Conservation (phyloP, 2,329 filamentous ascomycete species). For the Penicillium sp. region DNA sequence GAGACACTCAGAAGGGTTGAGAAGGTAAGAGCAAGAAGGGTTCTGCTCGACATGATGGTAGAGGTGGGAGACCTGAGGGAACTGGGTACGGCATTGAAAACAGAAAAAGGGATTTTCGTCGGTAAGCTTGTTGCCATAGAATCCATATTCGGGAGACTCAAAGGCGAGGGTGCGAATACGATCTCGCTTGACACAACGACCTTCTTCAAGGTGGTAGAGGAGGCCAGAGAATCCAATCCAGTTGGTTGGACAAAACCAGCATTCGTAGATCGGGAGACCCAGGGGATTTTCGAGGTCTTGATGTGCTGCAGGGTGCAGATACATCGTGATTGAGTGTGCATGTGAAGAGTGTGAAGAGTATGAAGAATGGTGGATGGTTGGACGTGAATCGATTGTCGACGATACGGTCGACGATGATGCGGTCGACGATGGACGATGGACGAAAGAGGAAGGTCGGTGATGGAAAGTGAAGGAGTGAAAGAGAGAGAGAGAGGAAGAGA, state of each 20-base stretch:
- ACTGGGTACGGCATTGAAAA: not conserved
- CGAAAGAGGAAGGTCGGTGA: not conserved
- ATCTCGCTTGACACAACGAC: not conserved
- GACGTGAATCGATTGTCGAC: not conserved
- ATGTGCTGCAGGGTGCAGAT: not conserved
- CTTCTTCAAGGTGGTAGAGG: not conserved
- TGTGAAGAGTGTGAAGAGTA: not conserved
- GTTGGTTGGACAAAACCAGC: slow-evolving; percentile 1
- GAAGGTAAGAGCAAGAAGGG: not conserved
- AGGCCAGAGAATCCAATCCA: not conserved
- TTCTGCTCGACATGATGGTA: not conserved
- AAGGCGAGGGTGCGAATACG: slow-evolving; percentile 4
- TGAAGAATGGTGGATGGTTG: not conserved
- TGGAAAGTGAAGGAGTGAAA: not conserved
- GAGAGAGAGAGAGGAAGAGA: not conserved
- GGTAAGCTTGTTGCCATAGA: not conserved
- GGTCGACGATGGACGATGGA: not conserved
- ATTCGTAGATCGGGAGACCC: not conserved
- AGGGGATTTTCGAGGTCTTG: not conserved
- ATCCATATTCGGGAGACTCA: slow-evolving; percentile 2
- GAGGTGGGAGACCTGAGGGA: not conserved
- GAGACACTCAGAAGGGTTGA: not conserved
- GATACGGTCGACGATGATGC: not conserved
- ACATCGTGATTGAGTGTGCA: not conserved
- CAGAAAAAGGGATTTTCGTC: not conserved